Conservation (phyloP, 2,329 filamentous ascomycete genomes). For the Metarhizium album region DNA sequence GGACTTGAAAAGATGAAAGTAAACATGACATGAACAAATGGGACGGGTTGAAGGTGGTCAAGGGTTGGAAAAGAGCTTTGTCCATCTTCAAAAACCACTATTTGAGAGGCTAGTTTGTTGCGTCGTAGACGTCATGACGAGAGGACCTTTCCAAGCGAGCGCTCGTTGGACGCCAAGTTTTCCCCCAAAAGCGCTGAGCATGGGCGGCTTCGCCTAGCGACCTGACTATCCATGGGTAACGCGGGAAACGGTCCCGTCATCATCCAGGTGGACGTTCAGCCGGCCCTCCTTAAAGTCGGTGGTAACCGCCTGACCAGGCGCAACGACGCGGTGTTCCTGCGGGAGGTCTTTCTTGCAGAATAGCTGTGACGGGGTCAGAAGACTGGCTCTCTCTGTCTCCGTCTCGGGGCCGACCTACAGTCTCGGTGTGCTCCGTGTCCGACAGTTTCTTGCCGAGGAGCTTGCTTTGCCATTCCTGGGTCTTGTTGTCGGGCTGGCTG, state of each 20-base stretch:
- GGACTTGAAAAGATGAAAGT: no score
- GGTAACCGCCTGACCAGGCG: constrained; percentile 46
- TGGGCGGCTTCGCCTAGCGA: background rate
- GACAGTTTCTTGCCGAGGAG: constrained; percentile 53
- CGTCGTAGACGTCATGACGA: no score
- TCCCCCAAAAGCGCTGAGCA: no score
- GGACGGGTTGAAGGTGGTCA: no score
- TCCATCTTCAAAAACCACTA: no score
- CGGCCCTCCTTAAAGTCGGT: constrained; percentile 43
- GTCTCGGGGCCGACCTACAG: constrained; percentile 34
- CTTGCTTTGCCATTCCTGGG: constrained; percentile 50
- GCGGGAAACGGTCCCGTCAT: constrained; percentile 50
- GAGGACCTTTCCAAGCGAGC: no score
- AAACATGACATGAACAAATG: no score
- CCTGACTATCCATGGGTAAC: constrained; percentile 36
- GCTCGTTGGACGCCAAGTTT: no score
- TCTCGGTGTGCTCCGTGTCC: constrained; percentile 38
- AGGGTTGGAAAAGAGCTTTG: no score
- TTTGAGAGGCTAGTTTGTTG: no score
- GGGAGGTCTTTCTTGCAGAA: constrained; percentile 53
- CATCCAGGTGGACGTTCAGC: constrained; percentile 48
- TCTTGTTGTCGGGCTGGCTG: constrained; percentile 33
- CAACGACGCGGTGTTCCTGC: constrained; percentile 42
- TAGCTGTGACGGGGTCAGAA: constrained; percentile 34
- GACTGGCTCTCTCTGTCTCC: no score